Conservation (phyloP, 352 stramenopile genomes). For the Globisporangium rhizosaccharum region DNA sequence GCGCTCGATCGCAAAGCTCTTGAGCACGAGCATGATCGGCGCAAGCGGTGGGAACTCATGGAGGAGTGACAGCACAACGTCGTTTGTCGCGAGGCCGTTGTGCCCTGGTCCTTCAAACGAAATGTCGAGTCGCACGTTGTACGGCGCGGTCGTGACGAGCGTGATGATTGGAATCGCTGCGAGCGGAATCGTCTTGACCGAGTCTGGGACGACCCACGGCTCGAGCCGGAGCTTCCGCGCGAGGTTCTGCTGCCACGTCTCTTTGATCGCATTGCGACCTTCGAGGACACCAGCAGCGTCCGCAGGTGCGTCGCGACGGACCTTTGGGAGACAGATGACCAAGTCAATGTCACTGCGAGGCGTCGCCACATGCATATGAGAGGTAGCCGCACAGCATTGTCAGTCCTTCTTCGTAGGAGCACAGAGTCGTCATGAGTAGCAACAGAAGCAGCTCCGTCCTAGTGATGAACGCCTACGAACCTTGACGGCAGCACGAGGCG, state of each 20-base stretch:
- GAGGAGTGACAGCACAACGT: constrained; percentile 89
- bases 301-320: constrained; percentile 92
- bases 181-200: constrained; percentile 96
- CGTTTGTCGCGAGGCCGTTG: constrained; percentile 93
- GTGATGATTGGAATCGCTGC: constrained; percentile 97
- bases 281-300: constrained; percentile 94
- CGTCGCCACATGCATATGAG: no score
- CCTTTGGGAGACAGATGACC: constrained; percentile 96
- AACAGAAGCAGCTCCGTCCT: neutral
- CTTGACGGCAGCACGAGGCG: constrained; percentile 93
- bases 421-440: neutral
- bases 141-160: constrained; percentile 75
- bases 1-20: constrained; percentile 91
- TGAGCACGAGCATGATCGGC: constrained; percentile 96
- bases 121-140: constrained; percentile 91
- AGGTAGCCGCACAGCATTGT: neutral
- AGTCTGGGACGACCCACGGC: constrained; percentile 88
- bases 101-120: constrained; percentile 96
- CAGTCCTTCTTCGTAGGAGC: neutral
- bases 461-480: constrained; percentile 4
- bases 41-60: constrained; percentile 92
- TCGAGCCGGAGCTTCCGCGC: constrained; percentile 93
- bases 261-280: constrained; percentile 97
- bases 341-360: constrained; percentile 92
- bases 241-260: constrained; percentile 97